phyloP scores from a whole-genome alignment of 2,329 filamentous ascomycete genomes.

The Neodidymelliopsis sp. region DNA sequence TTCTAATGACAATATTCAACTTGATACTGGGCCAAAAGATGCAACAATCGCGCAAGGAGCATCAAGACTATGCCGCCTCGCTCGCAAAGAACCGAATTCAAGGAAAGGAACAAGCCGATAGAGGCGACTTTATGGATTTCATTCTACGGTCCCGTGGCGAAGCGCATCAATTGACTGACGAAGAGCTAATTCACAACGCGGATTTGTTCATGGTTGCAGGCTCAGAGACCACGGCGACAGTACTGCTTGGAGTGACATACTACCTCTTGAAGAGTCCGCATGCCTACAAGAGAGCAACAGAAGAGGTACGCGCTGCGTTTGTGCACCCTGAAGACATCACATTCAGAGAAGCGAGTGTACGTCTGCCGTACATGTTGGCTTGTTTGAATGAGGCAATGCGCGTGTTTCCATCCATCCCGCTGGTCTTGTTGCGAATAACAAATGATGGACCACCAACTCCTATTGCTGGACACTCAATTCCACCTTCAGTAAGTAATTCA shows the following conservation, averaged over 20 bases:
- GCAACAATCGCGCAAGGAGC: conserved; percentile 16
- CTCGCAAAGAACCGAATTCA: conserved; percentile 17
- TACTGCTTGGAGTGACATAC: conserved; percentile 24
- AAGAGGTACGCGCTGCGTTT: conserved; percentile 29
- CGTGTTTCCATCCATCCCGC: conserved; percentile 19
- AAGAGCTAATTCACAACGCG: conserved; percentile 18
- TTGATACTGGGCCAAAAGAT: conserved; percentile 11
- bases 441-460: conserved; percentile 3
- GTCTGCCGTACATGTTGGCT: conserved; percentile 16
- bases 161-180: conserved; percentile 10
- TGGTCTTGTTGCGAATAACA: conserved; percentile 1
- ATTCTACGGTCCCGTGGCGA: conserved; percentile 17
- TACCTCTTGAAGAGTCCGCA: conserved; percentile 23
- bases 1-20: conserved; percentile 11
- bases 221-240: conserved; percentile 34
- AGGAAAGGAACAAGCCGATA: conserved; percentile 12
- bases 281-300: conserved; percentile 11
- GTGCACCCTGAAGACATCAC: conserved; percentile 23
- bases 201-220: conserved; percentile 28
- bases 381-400: conserved; percentile 12
- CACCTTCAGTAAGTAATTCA: conserved; percentile 6
- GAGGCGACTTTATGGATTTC: conserved; percentile 20
- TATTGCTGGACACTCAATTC: conserved; percentile 16
- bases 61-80: conserved; percentile 14
- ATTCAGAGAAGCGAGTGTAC: conserved; percentile 5